Evolutionary conservation across 768 basidiomycete species (phyloP).

Genomic region (Boletus rufocinnamomeus): DNA sequence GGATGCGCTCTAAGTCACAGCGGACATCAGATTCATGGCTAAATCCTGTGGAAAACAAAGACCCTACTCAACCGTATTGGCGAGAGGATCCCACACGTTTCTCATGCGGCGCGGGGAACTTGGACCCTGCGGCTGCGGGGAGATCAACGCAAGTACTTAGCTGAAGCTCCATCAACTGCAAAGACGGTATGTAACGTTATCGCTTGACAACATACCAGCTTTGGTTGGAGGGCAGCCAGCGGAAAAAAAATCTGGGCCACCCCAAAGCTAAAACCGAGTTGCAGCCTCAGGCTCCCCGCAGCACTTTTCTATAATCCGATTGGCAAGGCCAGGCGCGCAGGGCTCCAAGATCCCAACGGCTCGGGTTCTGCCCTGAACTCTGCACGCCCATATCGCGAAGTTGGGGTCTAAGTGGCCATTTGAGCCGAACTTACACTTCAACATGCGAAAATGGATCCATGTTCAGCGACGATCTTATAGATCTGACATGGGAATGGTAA

Average conservation of each 20-base stretch:
- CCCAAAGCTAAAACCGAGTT: not conserved
- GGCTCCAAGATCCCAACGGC: not conserved
- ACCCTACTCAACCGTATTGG: not conserved
- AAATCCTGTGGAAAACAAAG: too few species aligned
- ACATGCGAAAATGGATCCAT: not conserved
- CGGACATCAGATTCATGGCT: not conserved
- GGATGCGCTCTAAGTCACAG: not conserved
- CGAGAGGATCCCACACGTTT: not conserved
- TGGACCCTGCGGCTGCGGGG: not conserved
- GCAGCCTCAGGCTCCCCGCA: not conserved
- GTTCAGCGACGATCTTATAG: not conserved
- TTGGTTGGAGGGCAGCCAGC: not conserved
- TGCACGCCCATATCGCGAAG: not conserved
- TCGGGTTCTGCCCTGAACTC: not conserved
- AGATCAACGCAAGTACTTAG: not conserved
- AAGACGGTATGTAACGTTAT: not conserved
- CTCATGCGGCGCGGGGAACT: not conserved
- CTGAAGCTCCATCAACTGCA: not conserved
- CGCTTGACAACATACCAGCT: not conserved
- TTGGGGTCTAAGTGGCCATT: not conserved
- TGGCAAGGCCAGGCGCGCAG: not conserved
- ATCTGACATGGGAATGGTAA: not conserved
- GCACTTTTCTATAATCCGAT: not conserved
- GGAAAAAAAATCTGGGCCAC: not conserved
- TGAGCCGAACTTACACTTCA: not conserved